A percentile compares a stretch with the other conserved stretches of the same genome.
phyloP scores from a whole-genome alignment of 2,329 filamentous ascomycete species.

The Alternaria arbusti region DNA sequence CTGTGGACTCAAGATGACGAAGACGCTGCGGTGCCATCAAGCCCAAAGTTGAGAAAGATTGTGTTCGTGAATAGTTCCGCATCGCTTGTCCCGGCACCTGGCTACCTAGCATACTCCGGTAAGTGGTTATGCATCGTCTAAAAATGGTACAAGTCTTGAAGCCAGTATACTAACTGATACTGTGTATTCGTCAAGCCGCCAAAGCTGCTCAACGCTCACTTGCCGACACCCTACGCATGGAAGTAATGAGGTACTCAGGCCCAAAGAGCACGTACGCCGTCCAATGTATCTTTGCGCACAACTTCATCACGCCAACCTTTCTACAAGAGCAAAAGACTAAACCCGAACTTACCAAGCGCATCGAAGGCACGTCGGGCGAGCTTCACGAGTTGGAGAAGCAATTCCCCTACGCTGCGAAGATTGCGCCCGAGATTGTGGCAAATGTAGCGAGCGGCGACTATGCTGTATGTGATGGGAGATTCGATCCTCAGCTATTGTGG shows the following conservation, averaged over 20 bases:
- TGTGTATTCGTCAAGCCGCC: neutral
- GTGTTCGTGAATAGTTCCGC: neutral
- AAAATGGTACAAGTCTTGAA: neutral
- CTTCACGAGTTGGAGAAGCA: constrained; percentile 16
- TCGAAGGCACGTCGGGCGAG: constrained; percentile 19
- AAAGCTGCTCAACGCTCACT: constrained; percentile 21
- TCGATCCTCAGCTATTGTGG: constrained; percentile 22
- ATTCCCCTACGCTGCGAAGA: constrained; percentile 27
- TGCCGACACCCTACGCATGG: constrained; percentile 37
- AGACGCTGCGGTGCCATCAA: neutral
- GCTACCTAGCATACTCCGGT: neutral
- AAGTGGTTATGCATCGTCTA: neutral
- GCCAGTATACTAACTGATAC: neutral
- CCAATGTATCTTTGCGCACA: constrained; percentile 32
- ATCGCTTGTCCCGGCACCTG: neutral
- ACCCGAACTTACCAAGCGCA: constrained; percentile 32
- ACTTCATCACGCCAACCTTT: constrained; percentile 33
- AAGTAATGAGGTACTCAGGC: constrained; percentile 16
- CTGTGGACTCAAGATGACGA: neutral
- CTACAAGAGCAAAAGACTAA: constrained; percentile 36
- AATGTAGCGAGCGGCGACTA: constrained; percentile 31
- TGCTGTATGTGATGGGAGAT: constrained; percentile 26
- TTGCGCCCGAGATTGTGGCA: constrained; percentile 27
- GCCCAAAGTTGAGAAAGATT: neutral
- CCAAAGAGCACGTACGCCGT: constrained; percentile 26